These are phyloP conservation scores for Claviceps capensis DNA, from an alignment of 2,329 filamentous ascomycete species.

Conservation along the genomic window DNA sequence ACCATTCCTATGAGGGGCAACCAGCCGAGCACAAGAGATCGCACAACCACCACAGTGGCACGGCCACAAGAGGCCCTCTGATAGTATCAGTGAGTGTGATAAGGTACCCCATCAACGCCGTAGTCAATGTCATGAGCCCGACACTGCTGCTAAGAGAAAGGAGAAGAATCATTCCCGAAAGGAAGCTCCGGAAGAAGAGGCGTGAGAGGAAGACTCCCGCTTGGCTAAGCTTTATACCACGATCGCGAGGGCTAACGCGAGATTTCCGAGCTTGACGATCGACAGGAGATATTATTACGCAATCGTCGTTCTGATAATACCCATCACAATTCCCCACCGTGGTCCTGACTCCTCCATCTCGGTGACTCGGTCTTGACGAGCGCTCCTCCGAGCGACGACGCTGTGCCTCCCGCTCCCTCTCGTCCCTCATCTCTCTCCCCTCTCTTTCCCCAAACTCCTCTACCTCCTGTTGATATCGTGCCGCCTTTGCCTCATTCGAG, in stretches of 20 bases:
- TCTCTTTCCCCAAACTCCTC: conserved; percentile 18
- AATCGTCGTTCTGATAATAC: no score
- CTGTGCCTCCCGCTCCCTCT: no score
- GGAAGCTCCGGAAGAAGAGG: conserved; percentile 12
- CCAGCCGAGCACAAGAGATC: no score
- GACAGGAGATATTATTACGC: no score
- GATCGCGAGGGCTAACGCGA: conserved; percentile 29
- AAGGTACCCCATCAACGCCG: no score
- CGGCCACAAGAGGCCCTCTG: conserved; percentile 17
- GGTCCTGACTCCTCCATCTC: no score
- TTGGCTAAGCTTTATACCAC: conserved; percentile 12
- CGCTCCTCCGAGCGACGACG: no score
- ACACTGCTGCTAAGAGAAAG: conserved; percentile 8
- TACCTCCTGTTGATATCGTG: conserved; percentile 11
- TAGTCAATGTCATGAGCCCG: no score
- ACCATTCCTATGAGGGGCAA: no score
- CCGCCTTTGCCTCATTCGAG: conserved; percentile 1
- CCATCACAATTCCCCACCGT: conserved; percentile 15
- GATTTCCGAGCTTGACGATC: conserved; percentile 22
- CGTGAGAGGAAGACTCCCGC: conserved; percentile 2
- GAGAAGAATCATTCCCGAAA: conserved; percentile 8
- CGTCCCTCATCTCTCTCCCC: conserved; percentile 20
- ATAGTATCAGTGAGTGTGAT: conserved; percentile 5
- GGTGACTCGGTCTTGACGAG: no score
- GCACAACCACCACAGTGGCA: conserved; percentile 18